Evolutionary conservation across 352 stramenopile genomes (phyloP), one percentile per base, ranked within the genome.

Genomic region (Phytophthora litchii): DNA sequence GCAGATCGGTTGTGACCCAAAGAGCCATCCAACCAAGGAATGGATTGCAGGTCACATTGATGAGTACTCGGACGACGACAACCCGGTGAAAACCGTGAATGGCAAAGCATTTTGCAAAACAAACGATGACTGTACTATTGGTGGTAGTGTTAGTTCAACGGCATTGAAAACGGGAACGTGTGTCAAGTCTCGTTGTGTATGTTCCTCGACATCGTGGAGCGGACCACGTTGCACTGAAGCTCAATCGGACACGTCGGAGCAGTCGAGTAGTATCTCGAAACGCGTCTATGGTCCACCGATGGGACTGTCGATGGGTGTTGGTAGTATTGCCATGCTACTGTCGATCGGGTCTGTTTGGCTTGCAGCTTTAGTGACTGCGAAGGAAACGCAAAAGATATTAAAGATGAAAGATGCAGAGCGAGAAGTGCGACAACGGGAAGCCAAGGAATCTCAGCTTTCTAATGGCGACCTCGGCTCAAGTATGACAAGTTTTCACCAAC

Each of bases 31-130:
- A 14, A 89, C 77, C 16, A 81, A 75, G 46, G 47, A 76, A 21
- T 92, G 79, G 74, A 92, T 92, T 51, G 64, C 79, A 34, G 77
- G 62, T 0, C 83, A 89, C 49, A 64, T 88, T 16, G 70, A 80
- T 35, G 72, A 84, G 63, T 92, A 79, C 60, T 64, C 72, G 38
- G 83, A 92, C 52, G 36, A 67, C 40, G 74, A 82, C 52, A 89
- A 89, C 47, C 64, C 64, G 4, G 34, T 67, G 13, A 68, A 79
- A 16, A 62, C 53, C 0, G 82, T 92, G 6, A 58, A 66, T 6
- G 78, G 83, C 8, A 70, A 63, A 7, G 83, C 67, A 0, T 88
- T 85, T 32, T 90, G 80, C 51, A 67, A 42, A 7, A 68, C 21
- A 2, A 65, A 89, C 54, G 67, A 76, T 27, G 80, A 92, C 57